Evolutionary conservation across 2,329 filamentous ascomycete genomes (phyloP), one percentile per base, ranked within the genome.

Genomic region (Penicillium polonicum): DNA sequence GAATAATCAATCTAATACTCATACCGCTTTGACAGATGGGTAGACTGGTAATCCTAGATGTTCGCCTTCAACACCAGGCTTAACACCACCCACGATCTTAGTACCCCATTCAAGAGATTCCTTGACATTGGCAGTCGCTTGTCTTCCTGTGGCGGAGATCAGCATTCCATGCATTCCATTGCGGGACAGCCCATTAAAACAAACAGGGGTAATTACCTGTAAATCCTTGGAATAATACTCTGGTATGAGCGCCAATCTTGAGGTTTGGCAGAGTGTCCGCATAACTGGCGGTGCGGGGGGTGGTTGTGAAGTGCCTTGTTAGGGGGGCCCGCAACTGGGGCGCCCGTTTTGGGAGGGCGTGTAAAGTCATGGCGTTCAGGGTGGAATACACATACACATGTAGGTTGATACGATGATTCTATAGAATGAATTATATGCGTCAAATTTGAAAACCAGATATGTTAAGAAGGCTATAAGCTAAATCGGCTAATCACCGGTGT

Each of bases 101-200:
- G 90, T 92, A 13, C 90, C 90, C 83, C 88, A 93, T 72, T 81
- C 85, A 58, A 92, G 76, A 13, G 88, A 91, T 71, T 92, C 88
- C 72, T 85, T 83, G 33, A 89, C 89, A 74, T 93, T 92, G 64
- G 84, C 83, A 2, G 89, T 92, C 12, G 89, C 75, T 63, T 77
- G 75, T 67, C 68, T 67, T 15, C 74, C 74, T 76, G 54, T 23
- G 42, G 43, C 23, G 9, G 35, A 10, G 39, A 43, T 63, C 19
- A 66, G 54, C 33, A 51, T 41, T 54, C 3, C 6, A 19, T 19
- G 25, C 8, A 46, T 31, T 41, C 13, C 15, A 35, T 42, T 27
- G 12, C 9, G 19, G 21, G 19, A 17, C 2, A 2, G 21, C 21
- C n/a, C 10, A n/a, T 31, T 19, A 21, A 19, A 35, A 29, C 7